Conservation (phyloP, 2,329 filamentous ascomycete species). For the Lecanicillium sp. region DNA sequence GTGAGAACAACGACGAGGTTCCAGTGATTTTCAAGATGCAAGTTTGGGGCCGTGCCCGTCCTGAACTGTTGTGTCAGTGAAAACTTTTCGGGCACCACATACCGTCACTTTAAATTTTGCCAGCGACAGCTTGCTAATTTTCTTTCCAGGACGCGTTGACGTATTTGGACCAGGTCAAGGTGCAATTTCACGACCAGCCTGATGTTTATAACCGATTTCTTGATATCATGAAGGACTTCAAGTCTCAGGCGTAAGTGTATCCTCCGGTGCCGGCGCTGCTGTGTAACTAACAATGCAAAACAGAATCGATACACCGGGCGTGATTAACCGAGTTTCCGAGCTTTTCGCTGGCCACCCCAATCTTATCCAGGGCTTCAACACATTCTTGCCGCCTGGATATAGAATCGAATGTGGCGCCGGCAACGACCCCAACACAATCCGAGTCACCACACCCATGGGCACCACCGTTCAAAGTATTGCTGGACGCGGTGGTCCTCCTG, state of each 20-base stretch:
- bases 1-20: no score
- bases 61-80: no score
- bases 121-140: constrained; percentile 12
- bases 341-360: constrained; percentile 94
- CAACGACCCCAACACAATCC: constrained; percentile 90
- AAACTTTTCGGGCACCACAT: no score
- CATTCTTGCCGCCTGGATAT: constrained; percentile 91
- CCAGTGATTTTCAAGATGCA: no score
- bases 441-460: constrained; percentile 96
- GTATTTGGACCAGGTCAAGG: constrained; percentile 97
- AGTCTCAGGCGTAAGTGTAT: constrained; percentile 77
- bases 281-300: constrained; percentile 23
- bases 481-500: constrained; percentile 41
- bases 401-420: constrained; percentile 92
- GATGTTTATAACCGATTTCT: constrained; percentile 96
- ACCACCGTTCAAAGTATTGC: constrained; percentile 88
- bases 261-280: not conserved
- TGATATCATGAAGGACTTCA: constrained; percentile 99
- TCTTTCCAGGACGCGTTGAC: constrained; percentile 64
- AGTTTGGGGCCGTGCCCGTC: no score
- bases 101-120: not conserved
- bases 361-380: constrained; percentile 96
- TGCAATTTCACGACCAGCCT: constrained; percentile 92
- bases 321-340: constrained; percentile 93
- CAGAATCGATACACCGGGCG: constrained; percentile 91